Base-by-base conservation (phyloP, 768 basidiomycete species). In the Suillus decipiens region DNA sequence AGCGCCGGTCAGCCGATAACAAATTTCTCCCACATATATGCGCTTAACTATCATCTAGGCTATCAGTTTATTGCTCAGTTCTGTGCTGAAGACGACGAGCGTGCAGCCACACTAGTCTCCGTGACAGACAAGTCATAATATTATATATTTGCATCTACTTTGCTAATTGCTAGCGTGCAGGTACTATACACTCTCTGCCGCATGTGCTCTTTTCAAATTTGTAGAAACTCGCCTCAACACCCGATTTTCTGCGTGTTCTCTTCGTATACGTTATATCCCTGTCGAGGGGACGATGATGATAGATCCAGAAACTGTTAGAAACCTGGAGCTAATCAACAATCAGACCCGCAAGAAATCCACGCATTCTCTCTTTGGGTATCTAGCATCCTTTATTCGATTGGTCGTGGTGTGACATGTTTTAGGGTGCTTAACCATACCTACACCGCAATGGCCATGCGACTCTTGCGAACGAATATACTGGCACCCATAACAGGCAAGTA, bases 211-310 rank as follows among this genome's bases (percentile, higher is more conserved):
- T 17, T 95, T 98, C 82, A 94, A 93, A 73, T 86, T 93, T 68
- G 82, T 89, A 24, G 92, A 96, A 70, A 75, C 76, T 2, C 84
- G 84, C 57, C 75, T 90, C 59, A 90, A 92, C 66, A 85, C 83
- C 0, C 84, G 86, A 15, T 98, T 92, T 72, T 82, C 91, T 1
- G 74, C 82, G 0, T 80, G 77, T 4, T 93, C 93, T 10, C 78
- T 95, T 28, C 83, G 87, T 39, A 92, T 95, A 61, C 82, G 86
- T 24, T 95, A 90, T 69, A 79, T 85, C 1, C 86, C 91, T 2
- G 87, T 92, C 0, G 92, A 96, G 72, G 96, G 96, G 0, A 96
- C 93, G 0, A 92, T 98, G 90, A 84, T 97, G 83, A 90, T 99
- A 66, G 97, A 99, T 71, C 83, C 88, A 0, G 95, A 95, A 64